phyloP scores from a whole-genome alignment of 306 rosid genomes.

The Rosa rugosa region DNA sequence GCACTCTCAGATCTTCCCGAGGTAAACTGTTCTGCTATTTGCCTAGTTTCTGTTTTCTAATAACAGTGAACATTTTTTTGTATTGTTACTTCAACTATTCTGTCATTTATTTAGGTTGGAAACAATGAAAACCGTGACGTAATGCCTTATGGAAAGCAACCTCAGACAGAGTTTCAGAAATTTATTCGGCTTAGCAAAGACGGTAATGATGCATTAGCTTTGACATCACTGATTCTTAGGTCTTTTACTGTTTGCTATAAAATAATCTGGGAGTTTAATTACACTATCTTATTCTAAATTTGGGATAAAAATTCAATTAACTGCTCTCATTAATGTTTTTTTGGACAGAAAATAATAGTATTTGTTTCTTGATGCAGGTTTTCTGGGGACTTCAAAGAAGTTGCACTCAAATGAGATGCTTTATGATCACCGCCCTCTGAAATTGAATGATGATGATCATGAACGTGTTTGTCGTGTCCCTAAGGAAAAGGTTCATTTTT shows the following conservation, averaged over 20 bases:
- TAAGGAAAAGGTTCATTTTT: conserved; percentile 46
- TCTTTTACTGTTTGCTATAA: not conserved
- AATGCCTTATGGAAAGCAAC: conserved; percentile 37
- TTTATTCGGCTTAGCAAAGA: conserved; percentile 48
- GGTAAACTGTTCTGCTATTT: conserved; percentile 19
- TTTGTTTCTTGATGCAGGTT: conserved; percentile 34
- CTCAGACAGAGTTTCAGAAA: conserved; percentile 61
- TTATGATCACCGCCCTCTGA: conserved; percentile 62
- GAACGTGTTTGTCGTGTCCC: conserved; percentile 71
- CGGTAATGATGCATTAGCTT: conserved; percentile 37
- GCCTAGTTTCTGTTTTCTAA: not conserved
- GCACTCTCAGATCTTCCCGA: conserved; percentile 80
- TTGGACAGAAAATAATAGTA: not conserved
- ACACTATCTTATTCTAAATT: not conserved
- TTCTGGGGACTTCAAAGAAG: conserved; percentile 15
- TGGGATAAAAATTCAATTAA: not conserved
- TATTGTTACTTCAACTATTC: not conserved
- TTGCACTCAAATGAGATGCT: conserved; percentile 9
- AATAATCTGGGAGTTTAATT: not conserved
- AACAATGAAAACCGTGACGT: conserved; percentile 54
- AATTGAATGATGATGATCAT: conserved; percentile 57
- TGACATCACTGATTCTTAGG: not conserved
- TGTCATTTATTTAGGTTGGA: conserved; percentile 37
- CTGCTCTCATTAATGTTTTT: not conserved
- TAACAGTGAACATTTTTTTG: not conserved